These are phyloP conservation scores for Elymus sibiricus DNA, from an alignment of 176 grass and related monocot species.

Conservation along the genomic window DNA sequence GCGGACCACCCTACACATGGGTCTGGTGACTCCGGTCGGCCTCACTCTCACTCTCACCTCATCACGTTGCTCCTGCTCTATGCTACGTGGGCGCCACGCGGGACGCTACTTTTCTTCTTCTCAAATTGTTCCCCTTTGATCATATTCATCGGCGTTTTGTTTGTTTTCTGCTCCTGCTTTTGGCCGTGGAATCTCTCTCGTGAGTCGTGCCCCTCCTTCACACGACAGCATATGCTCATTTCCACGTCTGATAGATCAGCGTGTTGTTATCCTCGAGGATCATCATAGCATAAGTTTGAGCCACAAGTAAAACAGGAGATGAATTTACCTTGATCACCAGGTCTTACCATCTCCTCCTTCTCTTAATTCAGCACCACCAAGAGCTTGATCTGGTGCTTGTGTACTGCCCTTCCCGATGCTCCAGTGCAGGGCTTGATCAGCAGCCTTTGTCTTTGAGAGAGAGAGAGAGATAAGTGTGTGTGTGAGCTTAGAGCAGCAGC, in stretches of 20 bases:
- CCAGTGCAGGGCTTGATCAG: too few relatives aligned
- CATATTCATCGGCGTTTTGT: not conserved
- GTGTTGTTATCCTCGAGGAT: too few relatives aligned
- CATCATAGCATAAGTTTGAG: too few relatives aligned
- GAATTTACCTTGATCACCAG: too few relatives aligned
- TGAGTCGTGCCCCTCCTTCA: not conserved
- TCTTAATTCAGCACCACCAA: too few relatives aligned
- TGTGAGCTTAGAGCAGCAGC: too few relatives aligned
- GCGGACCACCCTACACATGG: constrained; percentile 14
- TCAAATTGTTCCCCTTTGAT: not conserved
- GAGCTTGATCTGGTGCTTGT: too few relatives aligned
- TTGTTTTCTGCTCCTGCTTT: constrained; percentile 10
- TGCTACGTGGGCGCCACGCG: not conserved
- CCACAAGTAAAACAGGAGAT: too few relatives aligned
- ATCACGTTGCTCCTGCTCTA: not conserved
- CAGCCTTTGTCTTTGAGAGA: too few relatives aligned
- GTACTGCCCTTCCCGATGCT: too few relatives aligned
- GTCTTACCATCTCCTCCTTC: too few relatives aligned
- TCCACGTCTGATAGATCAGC: not conserved
- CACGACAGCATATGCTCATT: not conserved
- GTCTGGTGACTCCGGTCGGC: not conserved
- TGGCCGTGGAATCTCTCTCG: constrained; percentile 5
- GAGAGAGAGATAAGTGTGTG: too few relatives aligned
- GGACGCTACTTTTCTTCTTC: not conserved
- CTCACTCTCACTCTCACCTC: not conserved